Evolutionary conservation across 768 basidiomycete genomes (phyloP).

Genomic region (Rhizopogon salebrosus): DNA sequence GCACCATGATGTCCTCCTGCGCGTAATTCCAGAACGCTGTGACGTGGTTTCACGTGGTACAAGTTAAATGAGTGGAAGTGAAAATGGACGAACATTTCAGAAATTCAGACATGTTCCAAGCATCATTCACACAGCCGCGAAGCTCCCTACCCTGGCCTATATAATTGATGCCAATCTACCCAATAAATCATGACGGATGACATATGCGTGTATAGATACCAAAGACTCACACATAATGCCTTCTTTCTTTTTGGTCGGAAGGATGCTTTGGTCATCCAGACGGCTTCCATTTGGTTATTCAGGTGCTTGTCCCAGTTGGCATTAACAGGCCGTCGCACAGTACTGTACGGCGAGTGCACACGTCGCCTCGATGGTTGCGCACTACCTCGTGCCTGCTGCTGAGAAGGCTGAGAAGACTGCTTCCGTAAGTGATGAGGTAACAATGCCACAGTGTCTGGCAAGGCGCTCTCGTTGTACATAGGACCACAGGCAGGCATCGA

Average conservation of each 20-base stretch:
- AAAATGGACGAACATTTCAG: slow-evolving; percentile 22
- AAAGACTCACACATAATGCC: background rate
- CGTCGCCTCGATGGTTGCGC: background rate
- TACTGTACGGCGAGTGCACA: background rate
- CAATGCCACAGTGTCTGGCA: background rate
- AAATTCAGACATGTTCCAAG: slow-evolving; percentile 67
- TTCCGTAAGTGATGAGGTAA: background rate
- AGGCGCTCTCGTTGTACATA: background rate
- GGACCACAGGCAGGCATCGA: background rate
- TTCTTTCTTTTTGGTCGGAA: background rate
- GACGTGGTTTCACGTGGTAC: background rate
- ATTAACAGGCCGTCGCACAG: background rate
- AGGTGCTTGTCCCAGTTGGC: background rate
- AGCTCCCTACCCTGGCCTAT: slow-evolving; percentile 55
- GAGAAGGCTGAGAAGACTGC: background rate
- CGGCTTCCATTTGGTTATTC: background rate
- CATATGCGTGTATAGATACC: background rate
- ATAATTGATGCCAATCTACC: slow-evolving; percentile 83
- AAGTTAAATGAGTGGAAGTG: background rate
- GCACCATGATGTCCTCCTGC: slow-evolving; percentile 44
- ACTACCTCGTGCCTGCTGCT: background rate
- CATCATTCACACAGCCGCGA: slow-evolving; percentile 86
- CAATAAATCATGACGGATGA: background rate
- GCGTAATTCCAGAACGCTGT: slow-evolving; percentile 35
- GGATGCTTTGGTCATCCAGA: background rate